Evolutionary conservation across 1,139 yeast species (phyloP), one percentile per base, ranked within the genome.

Genomic region (Pichia sorboxylosa): DNA sequence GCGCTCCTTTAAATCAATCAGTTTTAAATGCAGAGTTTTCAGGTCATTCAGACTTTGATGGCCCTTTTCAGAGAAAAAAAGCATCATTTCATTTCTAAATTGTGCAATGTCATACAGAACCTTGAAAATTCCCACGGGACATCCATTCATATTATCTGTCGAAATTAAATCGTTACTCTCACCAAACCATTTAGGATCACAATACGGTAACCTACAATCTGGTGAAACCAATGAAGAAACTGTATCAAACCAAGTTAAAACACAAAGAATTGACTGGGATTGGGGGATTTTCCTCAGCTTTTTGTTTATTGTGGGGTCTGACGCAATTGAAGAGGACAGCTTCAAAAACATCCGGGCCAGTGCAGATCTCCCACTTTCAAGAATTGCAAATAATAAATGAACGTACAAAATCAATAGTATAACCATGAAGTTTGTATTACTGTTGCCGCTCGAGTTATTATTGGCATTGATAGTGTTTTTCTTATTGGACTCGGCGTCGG

Each of bases 161-260:
- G 73, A 66, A 8, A 65, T 56, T 4, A 47, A 43, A 28, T 60
- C 63, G 14, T 48, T 44, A 25, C 54, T 54, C 3, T 60, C 52
- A 2, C 74, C 74, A 43, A 66, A 69, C 73, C 73, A 69, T 22
- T 51, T 58, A 2, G 67, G 65, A 18, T 58, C 60, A 47, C 73
- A 66, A 40, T 53, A 67, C 0, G 76, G 75, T 17, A 64, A 41
- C 15, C 76, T 49, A 39, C 67, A 67, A 47, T 69, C 75, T 0
- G 74, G 69, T 1, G 73, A 64, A 1, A 64, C 67, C n/a, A 69
- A 52, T 1, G 75, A 70, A 25, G 67, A 52, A 2, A 69, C 65
- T 0, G 75, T 69, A 43, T 69, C 76, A 46, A 66, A 69, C 75
- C 75, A 69, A 1, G 73, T 62, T 5, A 69, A 45, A 11, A 66